Conservation (phyloP, 306 rosid genomes). For the Lablab purpureus region DNA sequence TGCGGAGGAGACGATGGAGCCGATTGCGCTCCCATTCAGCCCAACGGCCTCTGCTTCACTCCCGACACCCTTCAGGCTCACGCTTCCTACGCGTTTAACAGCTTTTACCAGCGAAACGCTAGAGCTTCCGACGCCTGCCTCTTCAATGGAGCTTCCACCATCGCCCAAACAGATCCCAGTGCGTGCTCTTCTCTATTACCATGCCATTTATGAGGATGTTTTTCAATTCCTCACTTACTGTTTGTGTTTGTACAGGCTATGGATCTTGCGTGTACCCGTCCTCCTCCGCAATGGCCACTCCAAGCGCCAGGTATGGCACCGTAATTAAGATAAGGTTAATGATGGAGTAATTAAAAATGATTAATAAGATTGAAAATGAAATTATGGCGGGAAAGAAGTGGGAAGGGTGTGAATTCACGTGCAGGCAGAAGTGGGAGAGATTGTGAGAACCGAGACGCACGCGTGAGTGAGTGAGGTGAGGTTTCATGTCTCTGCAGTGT, state of each 20-base stretch:
- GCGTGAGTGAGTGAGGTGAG: too few species aligned
- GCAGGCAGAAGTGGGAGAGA: too few species aligned
- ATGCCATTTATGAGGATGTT: too few species aligned
- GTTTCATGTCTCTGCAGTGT: too few species aligned
- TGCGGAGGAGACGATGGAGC: conserved; percentile 61
- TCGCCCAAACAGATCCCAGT: conserved; percentile 81
- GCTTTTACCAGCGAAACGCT: conserved; percentile 56
- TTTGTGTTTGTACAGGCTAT: neutral
- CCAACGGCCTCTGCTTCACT: conserved; percentile 65
- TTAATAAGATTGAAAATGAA: too few species aligned
- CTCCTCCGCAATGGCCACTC: neutral
- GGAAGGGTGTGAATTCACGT: too few species aligned
- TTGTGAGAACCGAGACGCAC: too few species aligned
- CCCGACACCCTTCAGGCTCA: conserved; percentile 83
- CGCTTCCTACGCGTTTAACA: conserved; percentile 83
- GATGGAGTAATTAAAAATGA: too few species aligned
- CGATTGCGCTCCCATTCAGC: conserved; percentile 61
- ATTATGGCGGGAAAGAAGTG: too few species aligned
- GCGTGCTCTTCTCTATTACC: too few species aligned
- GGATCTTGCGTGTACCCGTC: conserved; percentile 8
- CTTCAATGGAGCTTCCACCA: conserved; percentile 67
- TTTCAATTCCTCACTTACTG: neutral
- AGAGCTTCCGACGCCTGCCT: conserved; percentile 65
- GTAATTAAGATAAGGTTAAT: too few species aligned
- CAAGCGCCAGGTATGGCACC: neutral